Base-by-base conservation (phyloP, 83 land plant genomes). In the Thuja plicata region DNA sequence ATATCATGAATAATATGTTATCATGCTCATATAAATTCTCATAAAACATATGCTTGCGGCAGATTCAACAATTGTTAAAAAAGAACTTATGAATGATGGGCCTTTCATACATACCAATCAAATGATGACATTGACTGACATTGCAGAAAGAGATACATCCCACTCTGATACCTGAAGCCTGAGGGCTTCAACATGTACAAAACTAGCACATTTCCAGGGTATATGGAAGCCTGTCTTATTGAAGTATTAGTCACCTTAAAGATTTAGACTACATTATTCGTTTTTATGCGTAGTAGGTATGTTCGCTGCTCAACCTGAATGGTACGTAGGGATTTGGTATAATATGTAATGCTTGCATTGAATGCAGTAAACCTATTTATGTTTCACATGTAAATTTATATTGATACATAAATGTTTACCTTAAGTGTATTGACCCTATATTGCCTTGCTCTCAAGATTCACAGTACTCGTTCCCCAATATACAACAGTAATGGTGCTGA, bases 111-210 rank as follows among this genome's bases (percentile, higher is more conserved):
- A 82, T 92, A 96, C 98, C 98, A 96, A 89, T 96, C 98, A 85
- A 94, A 96, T 24, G 90, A 89, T 19, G 98, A 96, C 70, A 96
- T 87, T 87, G 94, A 94, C 15, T 96, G 97, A 83, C 97, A 96
- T 88, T 95, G 94, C 82, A 96, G 89, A 71, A 96, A 96, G 9
- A 96, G 80, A 85, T 96, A 96, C 98, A 96, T 95, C 82, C 97
- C 98, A 91, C 98, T 96, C 87, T 92, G 90, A 89, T 96, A 96
- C 88, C 92, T 95, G 92, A 96, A 96, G 85, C 93, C 94, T 21
- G 89, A 87, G 76, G 98, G 98, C 87, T 95, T 95, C 57, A 88
- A 91, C 93, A 96, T 91, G 73, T 96, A 89, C 50, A 96, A 82
- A 30, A 97, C 95, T n/a, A 96, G 90, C 50, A 95, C 98, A 92